Evolutionary conservation across 495 filamentous ascomycete genomes (phyloP).

Genomic region (Xylaria scruposa): DNA sequence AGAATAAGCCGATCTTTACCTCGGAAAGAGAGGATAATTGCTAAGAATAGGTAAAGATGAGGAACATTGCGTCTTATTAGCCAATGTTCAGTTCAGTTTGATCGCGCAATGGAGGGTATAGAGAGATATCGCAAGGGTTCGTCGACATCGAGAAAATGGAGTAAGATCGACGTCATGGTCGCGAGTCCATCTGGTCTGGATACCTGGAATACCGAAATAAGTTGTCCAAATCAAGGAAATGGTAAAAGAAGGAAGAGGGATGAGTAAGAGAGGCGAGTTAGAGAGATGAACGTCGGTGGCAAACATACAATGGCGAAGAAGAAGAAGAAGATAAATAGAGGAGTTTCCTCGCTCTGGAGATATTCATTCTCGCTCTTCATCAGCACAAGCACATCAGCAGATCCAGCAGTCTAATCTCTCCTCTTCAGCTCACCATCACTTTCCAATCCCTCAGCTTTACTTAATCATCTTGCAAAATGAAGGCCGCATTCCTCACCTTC

Average conservation of each 20-base stretch:
- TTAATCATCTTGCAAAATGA: conserved; percentile 42
- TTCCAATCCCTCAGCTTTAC: conserved; percentile 9
- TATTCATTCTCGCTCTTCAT: conserved; percentile 24
- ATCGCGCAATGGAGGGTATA: conserved; percentile 23
- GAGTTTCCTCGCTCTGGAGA: not conserved
- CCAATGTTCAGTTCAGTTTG: not conserved
- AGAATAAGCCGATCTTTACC: conserved; percentile 11
- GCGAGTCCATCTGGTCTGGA: not conserved
- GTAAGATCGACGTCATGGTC: conserved; percentile 5
- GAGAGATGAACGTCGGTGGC: not conserved
- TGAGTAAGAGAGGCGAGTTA: not conserved
- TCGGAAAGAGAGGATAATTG: not conserved
- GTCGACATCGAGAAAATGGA: conserved; percentile 5
- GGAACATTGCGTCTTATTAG: not conserved
- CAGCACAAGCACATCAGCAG: conserved; percentile 23
- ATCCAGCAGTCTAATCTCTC: conserved; percentile 23
- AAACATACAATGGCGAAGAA: not conserved
- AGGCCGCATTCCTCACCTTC: conserved; percentile 44
- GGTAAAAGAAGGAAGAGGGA: not conserved
- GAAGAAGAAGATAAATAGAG: conserved; percentile 38
- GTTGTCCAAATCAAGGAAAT: not conserved
- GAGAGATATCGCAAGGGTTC: not conserved
- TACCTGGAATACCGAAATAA: not conserved
- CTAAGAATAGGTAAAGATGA: conserved; percentile 5
- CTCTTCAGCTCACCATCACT: not conserved